phyloP scores from a whole-genome alignment of 305 asterid genomes.

The Striga hermonthica region DNA sequence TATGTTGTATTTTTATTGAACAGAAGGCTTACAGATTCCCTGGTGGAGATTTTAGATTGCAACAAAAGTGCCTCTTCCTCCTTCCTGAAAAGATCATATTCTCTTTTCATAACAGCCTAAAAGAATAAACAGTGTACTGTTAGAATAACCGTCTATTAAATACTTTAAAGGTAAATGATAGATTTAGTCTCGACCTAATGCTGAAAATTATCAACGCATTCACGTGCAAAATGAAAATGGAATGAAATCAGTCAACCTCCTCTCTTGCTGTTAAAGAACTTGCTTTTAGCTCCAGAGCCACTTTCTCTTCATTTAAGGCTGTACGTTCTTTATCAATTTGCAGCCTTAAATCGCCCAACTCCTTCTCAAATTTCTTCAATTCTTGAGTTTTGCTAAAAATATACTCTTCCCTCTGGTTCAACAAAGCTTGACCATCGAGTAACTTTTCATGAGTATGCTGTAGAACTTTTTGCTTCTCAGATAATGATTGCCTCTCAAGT shows the following conservation, averaged over 20 bases:
- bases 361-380: conserved; percentile 59
- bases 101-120: conserved; percentile 63
- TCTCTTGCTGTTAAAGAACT: conserved; percentile 68
- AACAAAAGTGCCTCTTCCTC: conserved; percentile 68
- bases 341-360: conserved; percentile 52
- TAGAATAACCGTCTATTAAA: conserved; percentile 24
- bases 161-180: conserved; percentile 7
- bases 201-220: conserved; percentile 27
- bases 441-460: conserved; percentile 77
- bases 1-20: background rate
- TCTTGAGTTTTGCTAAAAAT: conserved; percentile 64
- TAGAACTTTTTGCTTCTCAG: conserved; percentile 69
- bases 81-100: conserved; percentile 57
- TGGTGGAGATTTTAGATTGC: conserved; percentile 61
- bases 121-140: conserved; percentile 27
- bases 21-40: conserved; percentile 67
- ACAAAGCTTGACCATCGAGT: conserved; percentile 75
- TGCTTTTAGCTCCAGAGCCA: conserved; percentile 49
- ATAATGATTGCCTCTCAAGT: conserved; percentile 68
- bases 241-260: conserved; percentile 49
- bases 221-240: conserved; percentile 17
- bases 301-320: conserved; percentile 53
- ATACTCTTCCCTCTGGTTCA: conserved; percentile 82
- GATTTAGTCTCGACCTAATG: conserved; percentile 5
- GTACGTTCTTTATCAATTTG: conserved; percentile 55